Percentiles rank a stretch among this genome's conserved stretches.
phyloP scores from a whole-genome alignment of 1,284 basidiomycete genomes.

The Ceratorhiza oryzae-sativae region DNA sequence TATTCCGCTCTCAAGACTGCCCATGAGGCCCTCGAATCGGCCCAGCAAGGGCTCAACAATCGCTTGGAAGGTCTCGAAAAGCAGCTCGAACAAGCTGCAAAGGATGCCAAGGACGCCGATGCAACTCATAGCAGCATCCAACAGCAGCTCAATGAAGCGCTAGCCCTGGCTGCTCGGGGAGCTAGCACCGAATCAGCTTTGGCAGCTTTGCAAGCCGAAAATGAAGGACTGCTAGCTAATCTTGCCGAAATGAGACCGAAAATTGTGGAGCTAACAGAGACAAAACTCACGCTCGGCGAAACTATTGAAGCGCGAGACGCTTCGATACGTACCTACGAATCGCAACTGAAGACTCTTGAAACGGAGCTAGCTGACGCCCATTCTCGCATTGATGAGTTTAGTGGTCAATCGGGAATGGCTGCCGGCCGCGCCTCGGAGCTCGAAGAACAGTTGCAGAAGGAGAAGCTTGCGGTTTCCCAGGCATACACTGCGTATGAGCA shows the following conservation, averaged over 20 bases:
- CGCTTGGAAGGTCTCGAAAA: slow-evolving; percentile 62
- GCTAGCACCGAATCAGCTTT: slow-evolving; percentile 72
- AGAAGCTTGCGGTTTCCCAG: slow-evolving; percentile 64
- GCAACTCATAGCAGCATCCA: slow-evolving; percentile 54
- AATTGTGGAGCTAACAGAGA: slow-evolving; percentile 75
- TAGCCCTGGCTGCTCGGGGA: slow-evolving; percentile 69
- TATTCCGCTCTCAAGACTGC: slow-evolving; percentile 28
- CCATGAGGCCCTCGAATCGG: slow-evolving; percentile 18
- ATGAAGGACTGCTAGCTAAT: slow-evolving; percentile 72
- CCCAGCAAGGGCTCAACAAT: slow-evolving; percentile 56
- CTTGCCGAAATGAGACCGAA: slow-evolving; percentile 85
- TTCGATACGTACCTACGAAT: slow-evolving; percentile 62
- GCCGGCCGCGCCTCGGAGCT: slow-evolving; percentile 47
- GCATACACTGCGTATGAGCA: slow-evolving; percentile 57
- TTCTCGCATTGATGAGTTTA: slow-evolving; percentile 58
- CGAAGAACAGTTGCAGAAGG: slow-evolving; percentile 48
- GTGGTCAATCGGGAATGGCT: slow-evolving; percentile 56
- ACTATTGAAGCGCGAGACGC: slow-evolving; percentile 64
- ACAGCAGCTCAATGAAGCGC: slow-evolving; percentile 58
- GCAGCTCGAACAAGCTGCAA: slow-evolving; percentile 62
- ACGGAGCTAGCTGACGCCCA: slow-evolving; percentile 61
- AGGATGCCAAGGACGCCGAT: slow-evolving; percentile 58
- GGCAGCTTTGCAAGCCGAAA: slow-evolving; percentile 71
- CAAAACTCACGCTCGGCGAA: slow-evolving; percentile 70
- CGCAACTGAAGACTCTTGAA: slow-evolving; percentile 67